Evolutionary conservation across 352 stramenopile genomes (phyloP).

Genomic region (Phytophthora capsici): DNA sequence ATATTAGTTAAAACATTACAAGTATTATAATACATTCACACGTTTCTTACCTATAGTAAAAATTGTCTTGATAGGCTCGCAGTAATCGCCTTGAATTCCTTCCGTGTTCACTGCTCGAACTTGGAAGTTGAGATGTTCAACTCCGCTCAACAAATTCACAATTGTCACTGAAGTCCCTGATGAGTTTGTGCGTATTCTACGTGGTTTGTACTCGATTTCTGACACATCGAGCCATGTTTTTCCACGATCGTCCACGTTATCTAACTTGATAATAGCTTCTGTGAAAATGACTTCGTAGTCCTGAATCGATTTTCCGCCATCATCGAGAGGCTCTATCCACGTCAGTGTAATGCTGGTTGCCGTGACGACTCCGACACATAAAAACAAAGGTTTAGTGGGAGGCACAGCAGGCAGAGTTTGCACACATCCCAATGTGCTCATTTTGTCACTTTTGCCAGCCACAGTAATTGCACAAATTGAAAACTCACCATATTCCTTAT

Average conservation of each 20-base stretch:
- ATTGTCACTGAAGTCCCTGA: conserved; percentile 44
- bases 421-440: conserved; percentile 50
- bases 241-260: conserved; percentile 42
- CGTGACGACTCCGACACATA: conserved; percentile 55
- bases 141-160: conserved; percentile 59
- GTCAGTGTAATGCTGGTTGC: conserved; percentile 69
- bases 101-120: conserved; percentile 65
- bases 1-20: neutral
- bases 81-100: conserved; percentile 63
- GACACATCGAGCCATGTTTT: conserved; percentile 61
- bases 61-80: conserved; percentile 53
- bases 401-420: conserved; percentile 39
- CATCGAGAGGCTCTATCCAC: conserved; percentile 67
- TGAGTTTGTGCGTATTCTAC: conserved; percentile 60
- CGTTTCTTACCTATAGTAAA: conserved; percentile 63
- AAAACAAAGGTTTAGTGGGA: conserved; percentile 55
- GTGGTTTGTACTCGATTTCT: conserved; percentile 61
- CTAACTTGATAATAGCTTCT: conserved; percentile 55
- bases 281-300: conserved; percentile 76
- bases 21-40: neutral
- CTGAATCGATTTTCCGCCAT: conserved; percentile 59
- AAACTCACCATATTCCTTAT: conserved; percentile 60
- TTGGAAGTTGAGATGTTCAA: conserved; percentile 70
- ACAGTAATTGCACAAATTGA: conserved; percentile 56
- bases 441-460: conserved; percentile 57